Evolutionary conservation across 176 grass and related monocot species (phyloP).

Genomic region (Raddia guianensis): DNA sequence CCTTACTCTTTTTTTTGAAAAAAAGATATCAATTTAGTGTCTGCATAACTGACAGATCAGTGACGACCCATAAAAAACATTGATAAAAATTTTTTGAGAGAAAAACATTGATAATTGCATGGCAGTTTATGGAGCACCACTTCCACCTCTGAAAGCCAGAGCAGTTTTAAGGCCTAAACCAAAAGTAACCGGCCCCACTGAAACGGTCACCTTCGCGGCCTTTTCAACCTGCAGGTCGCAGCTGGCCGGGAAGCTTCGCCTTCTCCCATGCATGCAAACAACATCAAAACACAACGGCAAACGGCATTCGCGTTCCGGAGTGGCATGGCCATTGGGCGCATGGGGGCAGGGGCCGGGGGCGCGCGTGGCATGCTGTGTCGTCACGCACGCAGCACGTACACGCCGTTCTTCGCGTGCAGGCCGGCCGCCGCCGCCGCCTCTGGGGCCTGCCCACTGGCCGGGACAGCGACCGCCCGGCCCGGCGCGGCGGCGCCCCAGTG

Average conservation of each 20-base stretch:
- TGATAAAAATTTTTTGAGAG: too few relatives aligned
- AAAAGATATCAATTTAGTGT: background rate
- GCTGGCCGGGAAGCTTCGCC: conserved; percentile 12
- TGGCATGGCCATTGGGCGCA: background rate
- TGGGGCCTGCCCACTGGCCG: background rate
- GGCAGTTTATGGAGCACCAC: background rate
- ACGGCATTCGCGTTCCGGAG: background rate
- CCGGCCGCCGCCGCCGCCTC: background rate
- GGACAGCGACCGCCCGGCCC: background rate
- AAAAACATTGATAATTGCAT: background rate
- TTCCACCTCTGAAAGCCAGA: conserved; percentile 9
- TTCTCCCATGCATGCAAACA: background rate
- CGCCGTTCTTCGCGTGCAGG: background rate
- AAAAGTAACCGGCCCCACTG: background rate
- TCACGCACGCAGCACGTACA: background rate
- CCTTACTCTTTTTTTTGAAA: too few relatives aligned
- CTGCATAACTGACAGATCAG: background rate
- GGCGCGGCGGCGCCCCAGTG: too few relatives aligned
- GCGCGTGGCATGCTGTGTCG: background rate
- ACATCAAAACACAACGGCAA: too few relatives aligned
- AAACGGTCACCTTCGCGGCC: background rate
- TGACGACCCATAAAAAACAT: background rate
- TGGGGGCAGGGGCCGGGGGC: background rate
- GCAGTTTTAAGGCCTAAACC: background rate
- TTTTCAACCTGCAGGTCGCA: background rate